Base-by-base conservation (phyloP, 768 basidiomycete species). In the Suillus fuscotomentosus region DNA sequence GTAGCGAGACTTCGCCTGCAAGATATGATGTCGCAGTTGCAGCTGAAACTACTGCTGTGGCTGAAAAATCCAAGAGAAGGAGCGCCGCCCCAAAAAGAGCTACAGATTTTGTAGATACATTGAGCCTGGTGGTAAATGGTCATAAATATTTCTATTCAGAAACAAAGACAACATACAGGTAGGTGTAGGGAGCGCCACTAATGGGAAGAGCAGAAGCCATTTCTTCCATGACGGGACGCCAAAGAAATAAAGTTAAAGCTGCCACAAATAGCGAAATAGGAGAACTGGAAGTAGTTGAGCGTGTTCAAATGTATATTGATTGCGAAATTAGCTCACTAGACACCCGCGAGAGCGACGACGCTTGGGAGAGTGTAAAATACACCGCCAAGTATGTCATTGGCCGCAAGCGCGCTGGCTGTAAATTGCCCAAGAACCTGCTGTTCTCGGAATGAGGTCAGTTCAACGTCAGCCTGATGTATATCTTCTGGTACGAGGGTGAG, bases 161-260 rank as follows among this genome's bases (percentile, higher is more conserved):
- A 42, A 50, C 20, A 47, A 17, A 7, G 48, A 31, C 11, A 7
- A 71, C 84, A 66, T 66, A 88, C 87, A 89, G 75, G 70, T 89
- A 90, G 0, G 85, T 85, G 70, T 90, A 92, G 5, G 88, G 89
- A 9, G 88, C 89, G 1, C 91, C 91, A 62, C 81, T 85, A 11
- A 91, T 81, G 0, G 89, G 87, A 1, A 92, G 73, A 3, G 90
- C 88, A 5, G 87, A 86, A 0, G 83, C 89, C 10, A 93, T 74
- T 70, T 92, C 91, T 67, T 85, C 82, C 84, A 93, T 86, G 54
- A 92, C 82, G 3, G 90, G 90, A 14, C 88, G 84, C 88, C 89
- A 92, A 27, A 92, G 71, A 68, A 88, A 88, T 3, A 90, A 70
- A 1, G 88, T 80, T 38, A 86, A 72, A 0, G 86, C 84, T 0